These are phyloP conservation scores for Xylariaceae sp. DNA, from an alignment of 2,329 filamentous ascomycete genomes.

Conservation along the genomic window DNA sequence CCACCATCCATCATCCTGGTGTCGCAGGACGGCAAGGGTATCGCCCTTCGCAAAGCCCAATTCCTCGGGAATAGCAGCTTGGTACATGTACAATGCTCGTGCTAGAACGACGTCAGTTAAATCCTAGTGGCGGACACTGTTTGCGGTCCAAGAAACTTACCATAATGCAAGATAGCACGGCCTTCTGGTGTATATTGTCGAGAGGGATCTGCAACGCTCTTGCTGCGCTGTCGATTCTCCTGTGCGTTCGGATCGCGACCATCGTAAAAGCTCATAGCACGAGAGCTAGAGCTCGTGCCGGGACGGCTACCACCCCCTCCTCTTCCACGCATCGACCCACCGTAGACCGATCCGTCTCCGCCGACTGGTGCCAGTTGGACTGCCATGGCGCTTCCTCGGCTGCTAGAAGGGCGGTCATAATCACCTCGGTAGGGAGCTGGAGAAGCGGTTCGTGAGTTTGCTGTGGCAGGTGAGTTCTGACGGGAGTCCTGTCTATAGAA, in stretches of 20 bases:
- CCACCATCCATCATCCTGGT: constrained; percentile 99
- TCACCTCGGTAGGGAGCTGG: constrained; percentile 47
- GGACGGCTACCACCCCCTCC: constrained; percentile 41
- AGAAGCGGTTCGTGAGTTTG: constrained; percentile 39
- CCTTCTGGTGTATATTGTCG: constrained; percentile 83
- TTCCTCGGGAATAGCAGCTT: constrained; percentile 92
- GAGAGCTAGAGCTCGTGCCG: constrained; percentile 42
- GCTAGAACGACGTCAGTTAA: constrained; percentile 51
- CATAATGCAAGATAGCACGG: constrained; percentile 84
- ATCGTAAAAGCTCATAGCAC: constrained; percentile 57
- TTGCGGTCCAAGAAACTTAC: constrained; percentile 57
- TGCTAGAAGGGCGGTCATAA: constrained; percentile 45
- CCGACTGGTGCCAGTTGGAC: constrained; percentile 63
- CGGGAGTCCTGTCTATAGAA: constrained; percentile 54
- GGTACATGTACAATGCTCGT: constrained; percentile 90
- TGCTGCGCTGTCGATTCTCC: constrained; percentile 62
- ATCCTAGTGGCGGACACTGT: constrained; percentile 12
- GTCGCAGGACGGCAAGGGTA: constrained; percentile 78
- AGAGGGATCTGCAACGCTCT: constrained; percentile 81
- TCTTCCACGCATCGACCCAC: constrained; percentile 43
- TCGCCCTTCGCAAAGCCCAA: constrained; percentile 91
- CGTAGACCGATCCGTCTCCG: constrained; percentile 53
- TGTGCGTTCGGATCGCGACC: constrained; percentile 41
- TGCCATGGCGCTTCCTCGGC: constrained; percentile 57
- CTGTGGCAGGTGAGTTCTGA: constrained; percentile 37